phyloP scores from a whole-genome alignment of 2,329 filamentous ascomycete species.

The Eutypella sp. region DNA sequence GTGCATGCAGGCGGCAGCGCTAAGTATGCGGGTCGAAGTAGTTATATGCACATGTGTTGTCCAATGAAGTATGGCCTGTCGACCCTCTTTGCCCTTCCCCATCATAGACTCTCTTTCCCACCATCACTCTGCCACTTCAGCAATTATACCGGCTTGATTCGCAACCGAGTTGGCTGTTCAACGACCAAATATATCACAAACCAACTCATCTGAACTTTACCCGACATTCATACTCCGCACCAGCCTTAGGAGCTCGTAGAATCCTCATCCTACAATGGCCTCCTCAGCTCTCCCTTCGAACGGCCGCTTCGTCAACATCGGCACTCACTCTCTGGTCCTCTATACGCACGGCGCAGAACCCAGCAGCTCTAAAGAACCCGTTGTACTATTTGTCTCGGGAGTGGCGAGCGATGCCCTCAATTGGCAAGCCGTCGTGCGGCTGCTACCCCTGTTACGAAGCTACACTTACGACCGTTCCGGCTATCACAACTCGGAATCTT shows the following conservation, averaged over 20 bases:
- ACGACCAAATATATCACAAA: neutral
- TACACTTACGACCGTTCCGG: constrained; percentile 6
- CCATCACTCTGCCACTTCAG: neutral
- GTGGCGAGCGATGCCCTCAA: constrained; percentile 4
- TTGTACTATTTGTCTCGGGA: constrained; percentile 3
- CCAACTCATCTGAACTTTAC: neutral
- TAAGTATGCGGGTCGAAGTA: neutral
- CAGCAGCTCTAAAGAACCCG: constrained; percentile 1
- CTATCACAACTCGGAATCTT: constrained; percentile 1
- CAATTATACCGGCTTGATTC: neutral
- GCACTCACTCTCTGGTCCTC: constrained; percentile 1
- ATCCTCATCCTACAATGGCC: constrained; percentile 1
- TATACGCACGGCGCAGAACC: neutral
- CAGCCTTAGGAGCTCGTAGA: neutral
- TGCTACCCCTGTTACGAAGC: neutral
- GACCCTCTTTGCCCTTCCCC: neutral
- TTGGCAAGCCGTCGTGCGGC: constrained; percentile 4
- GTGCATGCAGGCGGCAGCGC: neutral
- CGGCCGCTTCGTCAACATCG: constrained; percentile 6
- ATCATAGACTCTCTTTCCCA: neutral
- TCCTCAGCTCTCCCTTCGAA: constrained; percentile 11
- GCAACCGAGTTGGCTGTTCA: neutral
- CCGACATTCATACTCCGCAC: neutral
- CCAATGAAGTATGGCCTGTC: neutral
- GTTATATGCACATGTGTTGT: neutral